Conservation (phyloP, 345 rosid genomes). For the Lumnitzera racemosa region DNA sequence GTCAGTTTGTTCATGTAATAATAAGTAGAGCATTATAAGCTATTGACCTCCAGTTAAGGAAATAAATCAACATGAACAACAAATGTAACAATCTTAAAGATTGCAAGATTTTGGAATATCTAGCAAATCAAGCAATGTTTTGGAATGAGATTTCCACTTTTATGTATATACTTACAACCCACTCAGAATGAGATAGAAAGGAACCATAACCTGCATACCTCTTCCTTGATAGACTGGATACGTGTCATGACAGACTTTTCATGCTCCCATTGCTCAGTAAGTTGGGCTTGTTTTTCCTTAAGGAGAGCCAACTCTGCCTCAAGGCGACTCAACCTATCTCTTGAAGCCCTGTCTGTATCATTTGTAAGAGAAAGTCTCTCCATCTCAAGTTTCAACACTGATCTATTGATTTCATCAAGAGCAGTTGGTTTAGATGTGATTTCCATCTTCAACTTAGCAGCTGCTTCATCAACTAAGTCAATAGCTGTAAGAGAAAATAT, state of each 20-base stretch:
- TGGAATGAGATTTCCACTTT: too few relatives aligned
- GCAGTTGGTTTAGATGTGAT: conserved; percentile 98
- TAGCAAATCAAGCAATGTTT: too few relatives aligned
- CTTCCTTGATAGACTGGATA: conserved; percentile 93
- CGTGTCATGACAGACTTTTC: conserved; percentile 95
- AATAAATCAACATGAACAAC: too few relatives aligned
- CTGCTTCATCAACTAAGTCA: conserved; percentile 99
- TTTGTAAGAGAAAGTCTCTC: conserved; percentile 91
- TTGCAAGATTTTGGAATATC: too few relatives aligned
- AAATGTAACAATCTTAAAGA: too few relatives aligned
- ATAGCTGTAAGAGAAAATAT: conserved; percentile 49
- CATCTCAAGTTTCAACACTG: conserved; percentile 94
- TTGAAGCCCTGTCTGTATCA: conserved; percentile 90
- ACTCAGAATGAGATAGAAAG: neutral
- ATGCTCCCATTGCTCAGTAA: conserved; percentile 98
- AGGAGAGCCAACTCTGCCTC: conserved; percentile 66
- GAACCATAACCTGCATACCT: conserved; percentile 28
- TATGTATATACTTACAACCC: too few relatives aligned
- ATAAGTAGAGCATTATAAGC: neutral
- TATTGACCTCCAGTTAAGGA: too few relatives aligned
- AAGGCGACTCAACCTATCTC: conserved; percentile 79
- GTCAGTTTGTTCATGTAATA: neutral
- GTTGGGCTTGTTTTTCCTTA: conserved; percentile 74
- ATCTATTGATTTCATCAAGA: conserved; percentile 91
- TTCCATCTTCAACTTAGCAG: conserved; percentile 98